These are phyloP conservation scores for Cerioporus squamosus DNA, from an alignment of 1,284 basidiomycete species.

Conservation along the genomic window DNA sequence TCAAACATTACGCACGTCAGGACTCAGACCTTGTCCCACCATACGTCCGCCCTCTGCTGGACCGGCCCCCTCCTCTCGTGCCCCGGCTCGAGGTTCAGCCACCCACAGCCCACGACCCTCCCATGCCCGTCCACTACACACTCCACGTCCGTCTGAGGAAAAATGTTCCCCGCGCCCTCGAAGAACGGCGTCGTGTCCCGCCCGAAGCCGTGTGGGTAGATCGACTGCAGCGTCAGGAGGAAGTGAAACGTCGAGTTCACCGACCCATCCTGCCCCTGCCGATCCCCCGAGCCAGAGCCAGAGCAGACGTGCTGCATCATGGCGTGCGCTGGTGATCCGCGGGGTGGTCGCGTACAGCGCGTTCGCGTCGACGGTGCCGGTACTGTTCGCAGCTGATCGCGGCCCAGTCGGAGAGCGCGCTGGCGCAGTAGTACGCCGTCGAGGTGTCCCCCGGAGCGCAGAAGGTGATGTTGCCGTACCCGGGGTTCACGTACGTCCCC, in stretches of 20 bases:
- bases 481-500: slow-evolving; percentile 40
- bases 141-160: slow-evolving; percentile 25
- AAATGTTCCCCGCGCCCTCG: slow-evolving; percentile 23
- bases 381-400: slow-evolving; percentile 23
- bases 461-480: slow-evolving; percentile 41
- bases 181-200: slow-evolving; percentile 30
- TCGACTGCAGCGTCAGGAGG: slow-evolving; percentile 20
- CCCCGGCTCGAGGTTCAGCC: background rate
- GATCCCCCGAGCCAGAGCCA: background rate
- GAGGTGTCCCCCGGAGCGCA: slow-evolving; percentile 28
- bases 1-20: too few relatives aligned
- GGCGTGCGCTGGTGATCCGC: slow-evolving; percentile 18
- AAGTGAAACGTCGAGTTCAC: slow-evolving; percentile 23
- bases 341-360: slow-evolving; percentile 25
- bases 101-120: background rate
- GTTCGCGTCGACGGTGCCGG: slow-evolving; percentile 10
- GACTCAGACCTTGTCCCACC: slow-evolving; percentile 1
- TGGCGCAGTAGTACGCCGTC: slow-evolving; percentile 31
- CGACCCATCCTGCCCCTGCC: slow-evolving; percentile 9
- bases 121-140: slow-evolving; percentile 15
- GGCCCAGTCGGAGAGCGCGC: slow-evolving; percentile 32
- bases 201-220: slow-evolving; percentile 35
- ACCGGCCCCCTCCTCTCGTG: background rate
- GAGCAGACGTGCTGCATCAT: slow-evolving; percentile 16
- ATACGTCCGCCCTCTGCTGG: slow-evolving; percentile 1